phyloP scores from a whole-genome alignment of 441 rosid species.

The Eruca vesicaria region DNA sequence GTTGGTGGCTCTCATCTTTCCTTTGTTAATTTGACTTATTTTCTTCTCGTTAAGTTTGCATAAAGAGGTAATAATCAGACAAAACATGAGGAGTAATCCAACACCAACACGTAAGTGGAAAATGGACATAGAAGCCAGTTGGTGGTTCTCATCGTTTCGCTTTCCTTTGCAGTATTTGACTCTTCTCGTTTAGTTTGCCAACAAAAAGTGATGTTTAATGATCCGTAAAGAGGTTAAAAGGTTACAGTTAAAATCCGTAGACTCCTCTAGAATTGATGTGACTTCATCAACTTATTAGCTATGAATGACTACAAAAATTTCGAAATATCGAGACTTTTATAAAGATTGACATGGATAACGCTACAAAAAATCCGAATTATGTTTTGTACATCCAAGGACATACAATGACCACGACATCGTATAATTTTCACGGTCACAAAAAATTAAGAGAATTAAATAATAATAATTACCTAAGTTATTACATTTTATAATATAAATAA shows the following conservation, averaged over 20 bases:
- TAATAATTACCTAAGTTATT: neutral
- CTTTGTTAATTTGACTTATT: neutral
- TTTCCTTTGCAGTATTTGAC: neutral
- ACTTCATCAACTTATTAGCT: neutral
- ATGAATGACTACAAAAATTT: neutral
- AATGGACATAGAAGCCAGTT: neutral
- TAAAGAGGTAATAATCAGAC: neutral
- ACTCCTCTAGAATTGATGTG: neutral
- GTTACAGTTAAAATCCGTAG: neutral
- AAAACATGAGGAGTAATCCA: neutral
- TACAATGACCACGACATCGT: conserved; percentile 18
- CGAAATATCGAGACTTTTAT: neutral
- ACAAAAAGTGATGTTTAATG: neutral
- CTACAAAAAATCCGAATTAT: neutral
- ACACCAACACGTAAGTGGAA: neutral
- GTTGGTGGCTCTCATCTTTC: conserved; percentile 25
- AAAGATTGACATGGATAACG: neutral
- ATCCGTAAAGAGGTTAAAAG: neutral
- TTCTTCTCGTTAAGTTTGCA: neutral
- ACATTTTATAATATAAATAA: neutral
- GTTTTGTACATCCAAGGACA: neutral
- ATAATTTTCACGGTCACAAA: conserved; percentile 20
- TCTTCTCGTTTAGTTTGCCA: conserved; percentile 2
- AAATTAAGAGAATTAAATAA: neutral
- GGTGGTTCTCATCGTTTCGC: neutral